These are phyloP conservation scores for Penicillium egyptiacum DNA, from an alignment of 495 filamentous ascomycete genomes.

Conservation along the genomic window DNA sequence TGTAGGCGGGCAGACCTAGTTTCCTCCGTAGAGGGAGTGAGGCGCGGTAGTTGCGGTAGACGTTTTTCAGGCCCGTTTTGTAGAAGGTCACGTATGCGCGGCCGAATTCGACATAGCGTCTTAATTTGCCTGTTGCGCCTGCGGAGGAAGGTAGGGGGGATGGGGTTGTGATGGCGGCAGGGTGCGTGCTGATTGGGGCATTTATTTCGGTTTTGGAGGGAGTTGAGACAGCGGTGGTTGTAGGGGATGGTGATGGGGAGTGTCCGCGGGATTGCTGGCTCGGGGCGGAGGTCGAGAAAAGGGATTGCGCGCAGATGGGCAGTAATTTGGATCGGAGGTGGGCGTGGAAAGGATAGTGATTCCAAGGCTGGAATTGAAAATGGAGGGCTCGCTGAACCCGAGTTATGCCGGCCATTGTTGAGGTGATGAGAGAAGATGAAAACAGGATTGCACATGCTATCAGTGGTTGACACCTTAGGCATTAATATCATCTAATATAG, in stretches of 20 bases:
- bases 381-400: conserved; percentile 13
- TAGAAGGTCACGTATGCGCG: conserved; percentile 69
- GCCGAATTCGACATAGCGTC: conserved; percentile 41
- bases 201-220: conserved; percentile 34
- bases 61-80: conserved; percentile 74
- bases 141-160: conserved; percentile 21
- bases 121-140: conserved; percentile 30
- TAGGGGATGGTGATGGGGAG: conserved; percentile 16
- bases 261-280: conserved; percentile 9
- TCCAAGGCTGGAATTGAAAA: conserved; percentile 2
- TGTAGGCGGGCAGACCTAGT: conserved; percentile 32
- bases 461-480: conserved; percentile 14
- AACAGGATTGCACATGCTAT: not conserved
- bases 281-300: conserved; percentile 25
- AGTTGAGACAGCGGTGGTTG: conserved; percentile 8
- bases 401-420: conserved; percentile 13
- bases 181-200: conserved; percentile 41
- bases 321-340: conserved; percentile 1
- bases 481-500: not conserved
- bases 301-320: not conserved
- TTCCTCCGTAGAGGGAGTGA: conserved; percentile 35
- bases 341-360: not conserved
- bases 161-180: conserved; percentile 34
- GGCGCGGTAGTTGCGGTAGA: conserved; percentile 56
- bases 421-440: not conserved